phyloP scores from a whole-genome alignment of 306 rosid species.

The Senna tora region DNA sequence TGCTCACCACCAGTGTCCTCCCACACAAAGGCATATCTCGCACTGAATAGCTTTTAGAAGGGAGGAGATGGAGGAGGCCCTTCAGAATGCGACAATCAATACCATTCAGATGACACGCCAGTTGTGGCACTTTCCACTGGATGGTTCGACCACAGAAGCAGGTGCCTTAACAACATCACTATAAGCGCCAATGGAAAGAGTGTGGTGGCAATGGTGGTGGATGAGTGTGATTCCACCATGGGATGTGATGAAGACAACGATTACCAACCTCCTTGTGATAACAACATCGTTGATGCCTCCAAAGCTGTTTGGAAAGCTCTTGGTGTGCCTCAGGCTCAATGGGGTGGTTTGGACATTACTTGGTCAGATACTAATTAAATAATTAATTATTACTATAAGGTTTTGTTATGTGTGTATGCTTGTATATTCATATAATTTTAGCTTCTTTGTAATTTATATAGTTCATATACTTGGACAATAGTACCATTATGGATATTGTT shows the following conservation, averaged over 20 bases:
- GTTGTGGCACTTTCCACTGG: not conserved
- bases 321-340: not conserved
- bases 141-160: constrained; percentile 13
- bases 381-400: not conserved
- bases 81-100: constrained; percentile 13
- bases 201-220: constrained; percentile 49
- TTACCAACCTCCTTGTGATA: constrained; percentile 19
- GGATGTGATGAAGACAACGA: constrained; percentile 47
- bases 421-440: too few relatives aligned
- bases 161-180: constrained; percentile 41
- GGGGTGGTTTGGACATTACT: constrained; percentile 15
- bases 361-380: constrained; percentile 12
- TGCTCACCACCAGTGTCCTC: too few relatives aligned
- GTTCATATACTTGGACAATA: too few relatives aligned
- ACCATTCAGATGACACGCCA: constrained; percentile 3
- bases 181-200: constrained; percentile 37
- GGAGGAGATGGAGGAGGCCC: constrained; percentile 14
- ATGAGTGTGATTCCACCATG: constrained; percentile 49
- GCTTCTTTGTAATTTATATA: too few relatives aligned
- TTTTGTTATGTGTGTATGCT: too few relatives aligned
- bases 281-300: constrained; percentile 33
- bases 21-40: too few relatives aligned
- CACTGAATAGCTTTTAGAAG: too few relatives aligned
- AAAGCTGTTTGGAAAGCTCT: constrained; percentile 36
- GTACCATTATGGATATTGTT: too few relatives aligned